phyloP scores from a whole-genome alignment of 2,329 filamentous ascomycete species.

The Fusarium udum region DNA sequence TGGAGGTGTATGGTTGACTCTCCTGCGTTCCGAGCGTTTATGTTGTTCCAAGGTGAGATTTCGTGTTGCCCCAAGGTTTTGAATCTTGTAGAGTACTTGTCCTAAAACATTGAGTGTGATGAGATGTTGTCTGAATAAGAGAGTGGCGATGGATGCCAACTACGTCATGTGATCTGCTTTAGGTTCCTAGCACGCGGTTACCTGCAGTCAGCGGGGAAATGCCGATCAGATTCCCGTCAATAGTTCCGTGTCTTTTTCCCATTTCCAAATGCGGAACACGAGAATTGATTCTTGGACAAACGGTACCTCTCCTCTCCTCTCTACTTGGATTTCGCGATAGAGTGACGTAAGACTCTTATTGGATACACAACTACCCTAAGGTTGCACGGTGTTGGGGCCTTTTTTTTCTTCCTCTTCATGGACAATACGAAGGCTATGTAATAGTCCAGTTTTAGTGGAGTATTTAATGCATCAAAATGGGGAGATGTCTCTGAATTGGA shows the following conservation, averaged over 20 bases:
- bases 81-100: neutral
- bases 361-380: slow-evolving; percentile 5
- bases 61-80: neutral
- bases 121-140: slow-evolving; percentile 27
- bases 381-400: neutral
- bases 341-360: slow-evolving; percentile 9
- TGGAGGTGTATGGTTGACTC: neutral
- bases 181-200: slow-evolving; percentile 29
- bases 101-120: neutral
- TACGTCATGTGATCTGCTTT: slow-evolving; percentile 36
- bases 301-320: neutral
- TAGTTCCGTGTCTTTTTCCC: slow-evolving; percentile 4
- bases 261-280: slow-evolving; percentile 34
- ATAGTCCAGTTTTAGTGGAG: neutral
- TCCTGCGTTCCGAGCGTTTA: neutral
- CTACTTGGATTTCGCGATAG: neutral
- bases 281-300: slow-evolving; percentile 13
- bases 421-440: no score
- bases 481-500: neutral
- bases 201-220: slow-evolving; percentile 30
- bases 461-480: neutral
- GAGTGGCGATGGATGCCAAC: slow-evolving; percentile 27
- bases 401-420: neutral
- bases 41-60: neutral
- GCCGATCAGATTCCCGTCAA: slow-evolving; percentile 38